Base-by-base conservation (phyloP, 2,329 filamentous ascomycete species). In the Trichoderma lentiforme region DNA sequence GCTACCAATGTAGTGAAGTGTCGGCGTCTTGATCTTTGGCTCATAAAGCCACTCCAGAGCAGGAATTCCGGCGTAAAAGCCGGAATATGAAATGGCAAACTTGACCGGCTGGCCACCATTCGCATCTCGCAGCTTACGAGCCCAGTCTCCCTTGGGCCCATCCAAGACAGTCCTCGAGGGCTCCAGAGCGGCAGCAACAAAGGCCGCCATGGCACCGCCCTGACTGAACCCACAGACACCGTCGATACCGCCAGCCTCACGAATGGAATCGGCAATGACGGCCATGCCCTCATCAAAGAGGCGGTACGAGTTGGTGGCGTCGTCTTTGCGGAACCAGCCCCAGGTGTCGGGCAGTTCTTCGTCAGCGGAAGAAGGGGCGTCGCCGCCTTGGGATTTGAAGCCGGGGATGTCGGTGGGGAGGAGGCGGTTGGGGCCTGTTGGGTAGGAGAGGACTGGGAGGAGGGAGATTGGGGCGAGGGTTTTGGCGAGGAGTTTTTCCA, bases 191-290 rank as follows among this genome's bases (percentile, higher is more conserved):
- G 89, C 85, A 0, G 93, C 90, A 1, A 97, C 84, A 79, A 97
- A 89, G 0, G 86, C 91, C 0, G 94, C 90, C 58, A 91, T 84
- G 1, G 90, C 91, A 7, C 87, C 94, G 24, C 94, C 94, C 82
- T 97, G 94, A 73, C 89, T 92, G 83, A 97, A 97, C 0, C 94
- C 94, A 32, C 95, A 83, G 0, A 95, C 90, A 7, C 91, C 94
- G 77, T 96, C 92, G 58, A 95, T 88, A 1, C 91, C 91, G 0
- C 89, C 91, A 9, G 89, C 87, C 1, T 87, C 85, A 36, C 83
- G 81, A 28, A 97, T 88, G 0, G 89, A 82, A 5, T 85, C 79
- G 0, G 92, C 92, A 6, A 97, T 82, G 2, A 83, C 78, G 0
- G 79, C 81, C 76, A 98, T 86, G 1, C 93, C 93, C 24, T 87